Percentiles rank a stretch among this genome's conserved stretches.
Evolutionary conservation across 2,329 filamentous ascomycete genomes (phyloP).

Genomic region (Trichoderma sp.): DNA sequence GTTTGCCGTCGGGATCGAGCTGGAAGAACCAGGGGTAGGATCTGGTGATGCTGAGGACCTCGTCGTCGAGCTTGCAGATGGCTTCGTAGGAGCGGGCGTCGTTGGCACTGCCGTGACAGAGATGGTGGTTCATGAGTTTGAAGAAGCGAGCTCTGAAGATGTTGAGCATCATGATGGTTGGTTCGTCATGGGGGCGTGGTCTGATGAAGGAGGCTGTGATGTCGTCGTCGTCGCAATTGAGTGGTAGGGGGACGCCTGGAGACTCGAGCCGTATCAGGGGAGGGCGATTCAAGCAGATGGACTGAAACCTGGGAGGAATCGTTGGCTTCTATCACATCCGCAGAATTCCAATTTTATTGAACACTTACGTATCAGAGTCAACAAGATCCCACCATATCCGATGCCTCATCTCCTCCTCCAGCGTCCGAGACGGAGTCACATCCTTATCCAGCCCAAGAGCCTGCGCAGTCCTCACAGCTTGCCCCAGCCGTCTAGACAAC

Average conservation of each 20-base stretch:
- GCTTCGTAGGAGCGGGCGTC: conserved; percentile 18
- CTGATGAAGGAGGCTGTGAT: conserved; percentile 21
- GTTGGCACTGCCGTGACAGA: background rate
- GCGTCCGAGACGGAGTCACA: conserved; percentile 12
- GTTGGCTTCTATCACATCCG: background rate
- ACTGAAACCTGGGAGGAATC: conserved; percentile 21
- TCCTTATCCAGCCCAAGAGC: conserved; percentile 27
- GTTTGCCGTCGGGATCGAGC: conserved; percentile 26
- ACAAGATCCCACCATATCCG: conserved; percentile 32
- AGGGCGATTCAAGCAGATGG: conserved; percentile 29
- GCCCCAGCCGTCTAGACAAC: conserved; percentile 23
- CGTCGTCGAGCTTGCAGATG: conserved; percentile 22
- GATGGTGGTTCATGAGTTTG: conserved; percentile 28
- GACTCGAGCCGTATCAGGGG: conserved; percentile 28
- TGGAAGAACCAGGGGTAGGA: conserved; percentile 30
- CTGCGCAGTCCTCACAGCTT: conserved; percentile 29
- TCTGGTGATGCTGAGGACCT: conserved; percentile 23
- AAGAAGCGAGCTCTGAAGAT: conserved; percentile 30
- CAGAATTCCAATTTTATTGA: background rate
- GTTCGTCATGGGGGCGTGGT: conserved; percentile 27
- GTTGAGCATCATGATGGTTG: conserved; percentile 31
- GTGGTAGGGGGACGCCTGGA: conserved; percentile 29
- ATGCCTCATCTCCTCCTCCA: conserved; percentile 30
- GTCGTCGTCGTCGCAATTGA: conserved; percentile 31
- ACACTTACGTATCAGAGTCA: conserved; percentile 26